Base-by-base conservation (phyloP, 2,329 filamentous ascomycete genomes). In the Diaporthe sp. region DNA sequence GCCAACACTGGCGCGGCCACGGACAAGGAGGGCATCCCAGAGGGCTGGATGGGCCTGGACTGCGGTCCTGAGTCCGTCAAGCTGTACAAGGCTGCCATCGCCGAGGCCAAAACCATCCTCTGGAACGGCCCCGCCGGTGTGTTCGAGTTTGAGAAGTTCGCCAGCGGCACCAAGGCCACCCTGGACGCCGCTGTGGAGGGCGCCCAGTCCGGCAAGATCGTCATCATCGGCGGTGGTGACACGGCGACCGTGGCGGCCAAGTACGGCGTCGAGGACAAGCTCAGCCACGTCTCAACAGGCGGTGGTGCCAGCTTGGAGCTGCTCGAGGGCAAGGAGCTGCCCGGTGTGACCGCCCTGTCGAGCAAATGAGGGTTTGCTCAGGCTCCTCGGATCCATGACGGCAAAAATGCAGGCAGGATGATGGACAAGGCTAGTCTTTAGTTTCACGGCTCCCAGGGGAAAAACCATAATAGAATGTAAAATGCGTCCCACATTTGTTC, bases 41-140 rank as follows among this genome's bases (percentile, higher is more conserved):
- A 98, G 82, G 97, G 96, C 84, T 98, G 94, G 95, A 96, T 98
- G 95, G 97, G 97, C 83, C 93, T 99, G 66, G 97, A 99, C 87
- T 97, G 95, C 83, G 97, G 97, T 75, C 90, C 93, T 78, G 92
- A 98, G 92, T 96, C 93, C 79, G 89, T 97, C 81, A 91, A 95
- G 87, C 90, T 97, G 74, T 98, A 94, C 92, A 92, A 96, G 89
- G 88, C 93, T 83, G 92, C 96, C 79, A 98, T 99, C 80, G 89
- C 89, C 78, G 92, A 96, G 81, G 92, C 96, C 78, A 92, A 98
- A 90, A 99, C 97, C 74, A 98, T 99, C 84, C 94, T 99, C 77
- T 99, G 97, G 97, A 99, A 99, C 89, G 97, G 97, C 73, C 97
- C 97, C 72, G 92, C 96, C 22, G 97, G 97, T 85, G 97, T 99